These are phyloP conservation scores for Bromus sterilis DNA, from an alignment of 176 grass and related monocot genomes.

Conservation along the genomic window DNA sequence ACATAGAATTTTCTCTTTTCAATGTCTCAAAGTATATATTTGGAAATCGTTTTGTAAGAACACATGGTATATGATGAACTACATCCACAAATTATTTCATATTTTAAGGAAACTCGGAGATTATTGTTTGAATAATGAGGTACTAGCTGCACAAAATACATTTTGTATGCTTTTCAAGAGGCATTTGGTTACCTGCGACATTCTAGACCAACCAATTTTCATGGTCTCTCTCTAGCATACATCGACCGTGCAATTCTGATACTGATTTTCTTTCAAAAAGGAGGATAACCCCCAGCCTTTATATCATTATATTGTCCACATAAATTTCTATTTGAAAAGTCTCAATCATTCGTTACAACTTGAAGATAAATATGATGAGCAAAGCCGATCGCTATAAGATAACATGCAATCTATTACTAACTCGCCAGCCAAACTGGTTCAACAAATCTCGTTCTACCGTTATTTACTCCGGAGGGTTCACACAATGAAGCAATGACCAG, in stretches of 20 bases:
- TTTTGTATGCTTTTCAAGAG: constrained; percentile 6
- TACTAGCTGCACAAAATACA: background rate
- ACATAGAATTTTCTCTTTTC: background rate
- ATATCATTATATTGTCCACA: too few relatives aligned
- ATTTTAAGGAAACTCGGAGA: background rate
- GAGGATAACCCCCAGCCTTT: too few relatives aligned
- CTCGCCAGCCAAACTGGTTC: too few relatives aligned
- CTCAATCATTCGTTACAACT: too few relatives aligned
- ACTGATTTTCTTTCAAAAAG: background rate
- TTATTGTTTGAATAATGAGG: background rate
- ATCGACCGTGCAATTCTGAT: background rate
- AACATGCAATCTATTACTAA: too few relatives aligned
- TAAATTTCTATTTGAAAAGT: too few relatives aligned
- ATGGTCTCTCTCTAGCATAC: background rate
- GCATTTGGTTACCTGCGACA: background rate
- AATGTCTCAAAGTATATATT: background rate
- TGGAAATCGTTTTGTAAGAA: background rate
- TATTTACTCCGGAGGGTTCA: too few relatives aligned
- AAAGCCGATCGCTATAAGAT: too few relatives aligned
- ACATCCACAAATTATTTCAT: background rate
- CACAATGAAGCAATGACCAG: too few relatives aligned
- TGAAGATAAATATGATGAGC: too few relatives aligned
- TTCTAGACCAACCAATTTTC: background rate
- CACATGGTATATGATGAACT: background rate
- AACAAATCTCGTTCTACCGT: too few relatives aligned